These are phyloP conservation scores for Dothiorella sarmentorum DNA, from an alignment of 2,329 filamentous ascomycete species.

Conservation along the genomic window DNA sequence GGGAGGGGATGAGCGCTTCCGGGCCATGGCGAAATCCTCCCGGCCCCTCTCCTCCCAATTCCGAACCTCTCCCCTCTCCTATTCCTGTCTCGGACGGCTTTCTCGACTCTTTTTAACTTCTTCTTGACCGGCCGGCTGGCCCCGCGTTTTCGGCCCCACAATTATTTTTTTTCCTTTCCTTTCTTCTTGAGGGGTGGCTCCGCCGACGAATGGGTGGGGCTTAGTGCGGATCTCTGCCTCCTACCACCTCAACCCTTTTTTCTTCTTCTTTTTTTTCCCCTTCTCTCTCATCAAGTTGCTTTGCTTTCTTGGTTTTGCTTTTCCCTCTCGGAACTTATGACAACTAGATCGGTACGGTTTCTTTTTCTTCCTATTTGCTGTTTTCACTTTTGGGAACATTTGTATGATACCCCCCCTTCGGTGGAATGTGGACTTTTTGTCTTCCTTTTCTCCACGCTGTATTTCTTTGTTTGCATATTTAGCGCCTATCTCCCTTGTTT, in stretches of 20 bases:
- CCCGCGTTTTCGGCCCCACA: neutral
- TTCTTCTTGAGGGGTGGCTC: no score
- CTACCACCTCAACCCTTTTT: neutral
- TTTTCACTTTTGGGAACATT: neutral
- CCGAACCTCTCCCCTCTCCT: neutral
- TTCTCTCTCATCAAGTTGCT: neutral
- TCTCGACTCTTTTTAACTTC: neutral
- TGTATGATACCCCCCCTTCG: slow-evolving; percentile 11
- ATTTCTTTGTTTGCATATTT: no score
- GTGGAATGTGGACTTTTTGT: neutral
- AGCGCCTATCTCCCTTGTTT: neutral
- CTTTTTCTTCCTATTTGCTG: neutral
- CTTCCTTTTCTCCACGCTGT: neutral
- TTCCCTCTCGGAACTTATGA: neutral
- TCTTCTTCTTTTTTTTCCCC: neutral
- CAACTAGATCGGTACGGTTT: slow-evolving; percentile 1
- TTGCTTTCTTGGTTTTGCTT: neutral
- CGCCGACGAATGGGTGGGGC: no score
- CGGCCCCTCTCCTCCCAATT: no score
- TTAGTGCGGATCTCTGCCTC: no score
- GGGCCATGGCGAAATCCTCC: no score
- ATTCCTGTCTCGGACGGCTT: neutral
- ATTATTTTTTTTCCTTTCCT: neutral
- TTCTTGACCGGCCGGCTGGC: slow-evolving; percentile 3
- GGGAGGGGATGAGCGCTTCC: no score